Conservation (phyloP, 2,329 filamentous ascomycete species). For the Cytospora piceae region DNA sequence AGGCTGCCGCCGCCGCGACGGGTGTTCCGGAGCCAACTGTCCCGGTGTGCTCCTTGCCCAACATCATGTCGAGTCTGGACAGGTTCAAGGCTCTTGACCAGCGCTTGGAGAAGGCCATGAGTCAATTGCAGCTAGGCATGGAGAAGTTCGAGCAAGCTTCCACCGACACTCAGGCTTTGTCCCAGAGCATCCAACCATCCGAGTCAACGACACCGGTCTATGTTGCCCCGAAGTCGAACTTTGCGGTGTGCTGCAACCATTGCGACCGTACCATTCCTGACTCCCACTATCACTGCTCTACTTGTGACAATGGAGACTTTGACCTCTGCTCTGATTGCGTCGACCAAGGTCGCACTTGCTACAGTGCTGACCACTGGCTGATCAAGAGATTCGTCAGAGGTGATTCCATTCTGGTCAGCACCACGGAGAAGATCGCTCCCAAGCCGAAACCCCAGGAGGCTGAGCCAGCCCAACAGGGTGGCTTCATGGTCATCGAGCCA, state of each 20-base stretch:
- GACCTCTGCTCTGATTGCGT: constrained; percentile 87
- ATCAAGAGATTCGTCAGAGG: constrained; percentile 86
- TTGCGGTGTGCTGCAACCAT: constrained; percentile 92
- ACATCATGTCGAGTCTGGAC: constrained; percentile 12
- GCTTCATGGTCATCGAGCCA: not conserved
- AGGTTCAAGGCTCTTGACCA: constrained; percentile 12
- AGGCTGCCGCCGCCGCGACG: constrained; percentile 9
- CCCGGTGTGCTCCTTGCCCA: constrained; percentile 2
- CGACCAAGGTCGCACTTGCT: constrained; percentile 74
- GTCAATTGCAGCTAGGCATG: constrained; percentile 19
- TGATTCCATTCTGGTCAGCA: constrained; percentile 81
- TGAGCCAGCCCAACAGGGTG: constrained; percentile 29
- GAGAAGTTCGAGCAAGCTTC: constrained; percentile 24
- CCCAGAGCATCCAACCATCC: constrained; percentile 6
- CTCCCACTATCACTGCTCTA: constrained; percentile 91
- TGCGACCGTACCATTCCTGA: constrained; percentile 80
- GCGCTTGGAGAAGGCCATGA: constrained; percentile 22
- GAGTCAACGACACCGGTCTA: constrained; percentile 12
- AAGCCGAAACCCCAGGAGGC: constrained; percentile 52
- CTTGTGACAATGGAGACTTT: constrained; percentile 91
- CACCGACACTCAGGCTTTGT: not conserved
- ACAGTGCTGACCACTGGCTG: constrained; percentile 83
- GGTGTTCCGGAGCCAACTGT: constrained; percentile 1
- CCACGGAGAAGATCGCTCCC: constrained; percentile 76
- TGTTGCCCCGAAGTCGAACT: constrained; percentile 46